These are phyloP conservation scores for Phlebiopsis flavidoalba DNA, from an alignment of 768 basidiomycete species.

Conservation along the genomic window DNA sequence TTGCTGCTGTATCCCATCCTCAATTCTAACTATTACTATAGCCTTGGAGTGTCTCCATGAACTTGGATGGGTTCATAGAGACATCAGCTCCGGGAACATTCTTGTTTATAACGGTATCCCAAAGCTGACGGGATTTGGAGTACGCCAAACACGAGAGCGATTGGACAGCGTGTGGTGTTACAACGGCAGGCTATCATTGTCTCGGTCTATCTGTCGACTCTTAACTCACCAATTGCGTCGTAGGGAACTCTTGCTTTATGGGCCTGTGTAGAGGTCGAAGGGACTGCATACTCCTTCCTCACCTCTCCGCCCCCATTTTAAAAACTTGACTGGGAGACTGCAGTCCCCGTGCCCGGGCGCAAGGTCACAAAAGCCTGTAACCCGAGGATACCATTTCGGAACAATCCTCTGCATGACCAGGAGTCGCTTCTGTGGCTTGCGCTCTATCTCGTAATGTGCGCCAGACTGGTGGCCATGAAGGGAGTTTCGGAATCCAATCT, in stretches of 20 bases:
- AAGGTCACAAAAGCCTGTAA: background rate
- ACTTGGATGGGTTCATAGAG: constrained; percentile 14
- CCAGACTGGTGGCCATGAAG: background rate
- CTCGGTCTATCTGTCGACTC: too few species aligned
- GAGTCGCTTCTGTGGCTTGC: constrained; percentile 15
- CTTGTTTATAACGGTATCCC: background rate
- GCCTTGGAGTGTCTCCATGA: background rate
- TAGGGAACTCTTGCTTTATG: constrained; percentile 7
- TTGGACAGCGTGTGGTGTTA: background rate
- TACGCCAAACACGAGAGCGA: constrained; percentile 5
- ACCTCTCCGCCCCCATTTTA: background rate
- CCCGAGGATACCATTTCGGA: background rate
- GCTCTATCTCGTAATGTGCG: background rate
- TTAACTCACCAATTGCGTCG: too few species aligned
- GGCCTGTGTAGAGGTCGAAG: constrained; percentile 2
- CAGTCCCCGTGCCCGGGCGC: background rate
- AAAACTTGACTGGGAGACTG: background rate
- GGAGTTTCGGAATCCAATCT: background rate
- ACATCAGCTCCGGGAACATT: constrained; percentile 14
- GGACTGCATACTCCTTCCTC: background rate
- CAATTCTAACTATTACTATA: background rate
- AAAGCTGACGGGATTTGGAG: constrained; percentile 13
- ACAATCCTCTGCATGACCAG: constrained; percentile 11
- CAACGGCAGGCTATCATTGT: background rate
- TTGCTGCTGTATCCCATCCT: background rate